Base-by-base conservation (phyloP, 192 early-diverging fungal species). In the Phycomyces nitens region DNA sequence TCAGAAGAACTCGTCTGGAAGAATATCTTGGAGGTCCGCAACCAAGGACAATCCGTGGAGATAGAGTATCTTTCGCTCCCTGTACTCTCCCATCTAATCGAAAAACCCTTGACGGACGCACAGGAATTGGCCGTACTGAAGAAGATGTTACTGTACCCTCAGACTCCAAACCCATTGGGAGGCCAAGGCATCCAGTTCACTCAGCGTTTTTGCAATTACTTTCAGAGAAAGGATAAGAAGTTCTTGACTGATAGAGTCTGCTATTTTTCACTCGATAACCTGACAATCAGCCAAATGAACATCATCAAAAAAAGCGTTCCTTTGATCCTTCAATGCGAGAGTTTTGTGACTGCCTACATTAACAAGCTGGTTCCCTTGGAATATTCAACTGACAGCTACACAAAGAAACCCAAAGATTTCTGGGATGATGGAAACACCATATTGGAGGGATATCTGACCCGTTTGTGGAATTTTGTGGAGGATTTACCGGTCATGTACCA, bases 231-330 rank as follows among this genome's bases (percentile, higher is more conserved):
- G 7, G 44, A 60, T 5, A 1, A 44, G n/a, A 44, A 7, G 12
- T 44, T 11, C 27, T 42, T 24, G 8, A 39, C 5, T 9, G 15
- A 18, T 15, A 23, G 41, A 1, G 11, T 42, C 8, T 11, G 14
- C 5, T 15, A 10, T 6, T 7, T 51, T 1, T 10, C 7, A 5
- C 56, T 58, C 18, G 14, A 53, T 2, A 66, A 58, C 27, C 24
- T 66, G 10, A 66, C 64, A 8, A 26, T 66, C 18, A 18, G 50
- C 3, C 64, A 66, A 58, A 23, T 66, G 38, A 26, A 66, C 39
- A 15, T 39, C 11, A 23, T 69, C 38, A 43, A 56, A n/a, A 38
- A 69, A 22, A 1, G 7, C 3, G 44, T 69, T 0, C 68, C 68
- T 24, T 4, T 56, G 10, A 24, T 40, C 20, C 41, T 55, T 21